Evolutionary conservation across 208 protist species (phyloP), one percentile per base, ranked within the genome.

Genomic region (Leishmania tropica): DNA sequence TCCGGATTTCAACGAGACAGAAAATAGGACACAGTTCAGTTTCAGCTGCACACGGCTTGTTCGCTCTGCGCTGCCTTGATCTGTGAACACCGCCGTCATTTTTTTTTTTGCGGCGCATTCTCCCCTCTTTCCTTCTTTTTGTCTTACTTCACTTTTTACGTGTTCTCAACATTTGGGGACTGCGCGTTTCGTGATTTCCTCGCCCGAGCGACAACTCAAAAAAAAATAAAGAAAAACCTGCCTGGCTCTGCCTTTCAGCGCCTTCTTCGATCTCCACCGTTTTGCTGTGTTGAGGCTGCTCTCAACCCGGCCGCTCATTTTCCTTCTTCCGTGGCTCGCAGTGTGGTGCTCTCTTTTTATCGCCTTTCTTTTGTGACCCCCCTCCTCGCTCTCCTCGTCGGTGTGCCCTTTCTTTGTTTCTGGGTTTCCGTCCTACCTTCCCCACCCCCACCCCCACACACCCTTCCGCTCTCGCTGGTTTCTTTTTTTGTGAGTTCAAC

Each of bases 61-160:
- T 65, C 40, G 21, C 21, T 77, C 37, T 75, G 67, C 35, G 15
- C 15, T 67, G 37, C 54, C 28, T 19, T 70, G 53, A 53, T 71
- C 40, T 71, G 42, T 35, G 7, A 62, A 11, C 40, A 47, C 8
- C 72, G 73, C 48, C 35, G 53, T 56, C 72, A 21, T 73, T 53
- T 75, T 48, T 10, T 28, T 45, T 0, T 75, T 65, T 53, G 19
- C 7, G 75, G 28, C 7, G 28, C 31, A 65, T 72, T 73, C 24
- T 81, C 24, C 78, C 17, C 51, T 42, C 37, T 72, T 17, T 68
- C 47, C 56, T 75, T 75, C 67, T 37, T 78, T 53, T 62, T 76
- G 2, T 54, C 10, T 13, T 81, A 78, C 70, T 8, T 31, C 17
- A 11, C 31, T 58, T 2, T 60, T 40, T 28, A 62, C 24, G 5